A percentile compares a stretch with the other conserved stretches of the same genome.
phyloP scores from a whole-genome alignment of 495 filamentous ascomycete genomes.

The Geopyxis carbonaria region DNA sequence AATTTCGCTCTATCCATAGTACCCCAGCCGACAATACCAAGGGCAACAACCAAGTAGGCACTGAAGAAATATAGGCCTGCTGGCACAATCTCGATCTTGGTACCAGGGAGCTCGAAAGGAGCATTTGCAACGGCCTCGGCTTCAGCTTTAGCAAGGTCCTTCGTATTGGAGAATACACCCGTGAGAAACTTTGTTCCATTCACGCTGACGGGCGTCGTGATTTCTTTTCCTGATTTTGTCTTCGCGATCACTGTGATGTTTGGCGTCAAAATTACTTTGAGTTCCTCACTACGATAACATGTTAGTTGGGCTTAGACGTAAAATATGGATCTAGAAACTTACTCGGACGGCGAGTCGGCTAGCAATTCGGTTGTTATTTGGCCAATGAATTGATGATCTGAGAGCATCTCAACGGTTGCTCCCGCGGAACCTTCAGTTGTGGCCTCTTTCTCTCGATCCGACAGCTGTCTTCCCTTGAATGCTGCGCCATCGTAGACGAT shows the following conservation, averaged over 20 bases:
- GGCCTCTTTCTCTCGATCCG: conserved; percentile 37
- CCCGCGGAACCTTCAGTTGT: conserved; percentile 18
- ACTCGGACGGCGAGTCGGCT: conserved; percentile 18
- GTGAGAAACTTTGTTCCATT: conserved; percentile 52
- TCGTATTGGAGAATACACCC: conserved; percentile 43
- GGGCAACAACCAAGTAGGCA: conserved; percentile 40
- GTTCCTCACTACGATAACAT: conserved; percentile 29
- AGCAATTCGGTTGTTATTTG: conserved; percentile 22
- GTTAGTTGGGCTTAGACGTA: conserved; percentile 23
- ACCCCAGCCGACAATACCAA: conserved; percentile 42
- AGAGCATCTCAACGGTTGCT: conserved; percentile 5
- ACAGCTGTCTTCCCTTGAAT: conserved; percentile 40
- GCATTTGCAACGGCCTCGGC: conserved; percentile 28
- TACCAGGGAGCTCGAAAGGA: conserved; percentile 48
- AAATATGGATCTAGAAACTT: too few species aligned
- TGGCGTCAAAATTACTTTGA: conserved; percentile 46
- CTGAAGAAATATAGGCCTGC: conserved; percentile 48
- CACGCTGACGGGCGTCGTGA: conserved; percentile 45
- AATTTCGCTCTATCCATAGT: conserved; percentile 43
- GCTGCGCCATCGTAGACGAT: conserved; percentile 4
- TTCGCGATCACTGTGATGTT: conserved; percentile 40
- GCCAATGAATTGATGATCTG: conserved; percentile 23
- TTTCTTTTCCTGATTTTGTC: conserved; percentile 27
- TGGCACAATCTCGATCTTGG: conserved; percentile 49
- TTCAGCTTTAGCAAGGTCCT: conserved; percentile 27